phyloP scores from a whole-genome alignment of 2,329 filamentous ascomycete species.

The Hypoxylon sp. region DNA sequence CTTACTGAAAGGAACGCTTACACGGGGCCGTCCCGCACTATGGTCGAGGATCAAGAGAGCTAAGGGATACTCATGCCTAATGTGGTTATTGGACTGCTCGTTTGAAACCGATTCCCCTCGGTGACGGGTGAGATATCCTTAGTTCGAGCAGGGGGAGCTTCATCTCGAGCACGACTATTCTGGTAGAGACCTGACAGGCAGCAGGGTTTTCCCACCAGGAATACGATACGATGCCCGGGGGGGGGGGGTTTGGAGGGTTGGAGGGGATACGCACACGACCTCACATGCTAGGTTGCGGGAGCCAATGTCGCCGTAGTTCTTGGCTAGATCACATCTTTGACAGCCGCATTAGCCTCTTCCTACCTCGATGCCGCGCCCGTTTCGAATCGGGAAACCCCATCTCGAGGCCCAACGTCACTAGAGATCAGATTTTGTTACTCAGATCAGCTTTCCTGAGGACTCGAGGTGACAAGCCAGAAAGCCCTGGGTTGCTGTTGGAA shows the following conservation, averaged over 20 bases:
- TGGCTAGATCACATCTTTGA: slow-evolving; percentile 38
- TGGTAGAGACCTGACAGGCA: slow-evolving; percentile 14
- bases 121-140: slow-evolving; percentile 6
- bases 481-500: slow-evolving; percentile 20
- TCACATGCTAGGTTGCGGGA: slow-evolving; percentile 22
- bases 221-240: slow-evolving; percentile 24
- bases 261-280: too few relatives aligned
- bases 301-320: slow-evolving; percentile 35
- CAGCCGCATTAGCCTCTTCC: slow-evolving; percentile 34
- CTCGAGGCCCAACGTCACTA: slow-evolving; percentile 7
- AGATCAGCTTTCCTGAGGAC: slow-evolving; percentile 15
- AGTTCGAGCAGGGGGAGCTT: not conserved
- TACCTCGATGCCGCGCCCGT: slow-evolving; percentile 10
- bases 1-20: slow-evolving; percentile 9
- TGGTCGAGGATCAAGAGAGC: slow-evolving; percentile 16
- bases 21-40: slow-evolving; percentile 17
- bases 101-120: slow-evolving; percentile 8
- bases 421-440: slow-evolving; percentile 21
- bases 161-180: slow-evolving; percentile 5
- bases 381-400: slow-evolving; percentile 24
- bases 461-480: slow-evolving; percentile 14
- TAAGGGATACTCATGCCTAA: slow-evolving; percentile 36
- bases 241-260: too few relatives aligned
- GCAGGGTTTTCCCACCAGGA: slow-evolving; percentile 25
- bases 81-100: slow-evolving; percentile 22